Base-by-base conservation (phyloP, 441 rosid genomes). In the Populus tomentosa region DNA sequence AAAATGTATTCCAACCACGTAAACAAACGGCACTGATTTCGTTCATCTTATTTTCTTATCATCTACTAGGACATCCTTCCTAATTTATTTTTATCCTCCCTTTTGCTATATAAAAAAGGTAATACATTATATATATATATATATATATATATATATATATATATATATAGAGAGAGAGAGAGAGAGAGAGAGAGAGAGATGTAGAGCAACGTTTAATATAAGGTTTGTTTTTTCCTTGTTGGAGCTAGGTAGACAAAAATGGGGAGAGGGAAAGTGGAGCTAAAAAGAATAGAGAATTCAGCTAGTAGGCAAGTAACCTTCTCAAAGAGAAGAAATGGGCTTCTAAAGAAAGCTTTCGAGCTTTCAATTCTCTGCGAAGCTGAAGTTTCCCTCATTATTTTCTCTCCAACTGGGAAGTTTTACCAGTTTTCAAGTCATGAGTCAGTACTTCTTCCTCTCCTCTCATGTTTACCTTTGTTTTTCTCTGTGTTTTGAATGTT, bases 331-430 rank as follows among this genome's bases (percentile, higher is more conserved):
- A 81, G 88, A 78, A 86, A 80, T 73, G 92, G 92, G 16, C 78
- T 90, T 67, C 40, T 90, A 2, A 89, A 88, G 89, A 89, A 89
- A 82, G 90, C 92, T 72, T 86, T 80, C 35, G 92, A 89, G 88
- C 88, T 90, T 28, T 89, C 92, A 10, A 56, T 89, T 33, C 91
- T 90, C 21, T 90, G 94, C n/a, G 92, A 90, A 56, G 92, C 91
- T 40, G 94, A 91, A 79, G 83, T 93, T 33, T 88, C 88, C 77
- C 79, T 90, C 63, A 78, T 91, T 67, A 68, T 91, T 72, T 90
- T 89, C 82, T 90, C 97, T 33, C 80, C 92, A 18, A 71, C 91
- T 10, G 97, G 92, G 4, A 93, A 88, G 73, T 62, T 73, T 71
- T 84, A 86, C 81, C 89, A 88, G 75, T 90, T 85, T 72, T 84